Base-by-base conservation (phyloP, 352 stramenopile species). In the Albugo laibachii region DNA sequence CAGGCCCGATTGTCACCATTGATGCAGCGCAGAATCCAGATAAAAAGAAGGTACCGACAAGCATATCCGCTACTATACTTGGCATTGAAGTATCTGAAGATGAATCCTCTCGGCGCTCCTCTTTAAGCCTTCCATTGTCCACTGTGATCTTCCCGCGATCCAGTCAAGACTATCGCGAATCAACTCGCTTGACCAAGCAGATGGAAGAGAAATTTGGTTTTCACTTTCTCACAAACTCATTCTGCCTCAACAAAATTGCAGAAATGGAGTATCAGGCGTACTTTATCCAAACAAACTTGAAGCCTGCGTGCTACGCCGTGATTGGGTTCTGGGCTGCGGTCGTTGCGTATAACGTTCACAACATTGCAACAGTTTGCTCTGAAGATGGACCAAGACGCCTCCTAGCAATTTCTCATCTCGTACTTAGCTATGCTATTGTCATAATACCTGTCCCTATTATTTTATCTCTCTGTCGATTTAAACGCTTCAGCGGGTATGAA, bases 201-300 rank as follows among this genome's bases (percentile, higher is more conserved):
- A 76, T 83, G 66, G 72, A 84, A 55, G 75, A 87, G 49, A 77
- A 72, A 53, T 84, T 80, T 50, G 75, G 71, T 46, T 87, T 87
- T 58, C 69, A 87, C 61, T 87, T 71, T 48, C 60, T 87, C 46
- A 83, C 72, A 36, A 84, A 83, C 56, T 57, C 62, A 6, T 84
- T 87, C 52, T 80, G 64, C 20, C 50, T 67, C 46, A 60, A 65
- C 15, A 59, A 64, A 35, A 52, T 74, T 14, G 53, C 78, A 13
- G 75, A 87, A 51, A 49, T 78, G n/a, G 74, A 87, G 54, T 87
- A 83, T 55, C 57, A 69, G n/a, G 69, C 67, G n/a, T 87, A 61
- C 57, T 84, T 70, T 61, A 76, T 55, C 12, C 69, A 84, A 56
- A 84, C 69, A 21, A 80, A 68, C 18, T 47, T 87, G 37, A 52